These are phyloP conservation scores for Diversispora eburnea DNA, from an alignment of 192 early-diverging fungal species.

Conservation along the genomic window DNA sequence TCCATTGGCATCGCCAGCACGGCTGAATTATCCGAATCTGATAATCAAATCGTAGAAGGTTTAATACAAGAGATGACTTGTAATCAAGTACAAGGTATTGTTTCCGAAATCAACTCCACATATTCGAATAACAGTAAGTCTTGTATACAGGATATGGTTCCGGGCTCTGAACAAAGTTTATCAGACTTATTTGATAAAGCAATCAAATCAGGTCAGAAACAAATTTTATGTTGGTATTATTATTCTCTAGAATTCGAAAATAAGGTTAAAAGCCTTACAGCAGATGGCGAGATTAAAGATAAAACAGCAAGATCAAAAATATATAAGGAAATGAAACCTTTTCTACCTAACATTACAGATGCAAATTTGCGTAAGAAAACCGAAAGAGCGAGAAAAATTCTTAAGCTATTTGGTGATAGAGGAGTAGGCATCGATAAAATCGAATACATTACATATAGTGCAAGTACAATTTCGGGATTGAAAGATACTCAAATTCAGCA, in stretches of 20 bases:
- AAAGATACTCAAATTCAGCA: conserved; percentile 1
- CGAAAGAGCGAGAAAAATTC: not conserved
- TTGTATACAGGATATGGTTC: too few species aligned
- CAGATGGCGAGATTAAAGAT: not conserved
- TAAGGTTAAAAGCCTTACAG: not conserved
- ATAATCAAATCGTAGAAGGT: too few species aligned
- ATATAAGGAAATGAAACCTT: conserved; percentile 9
- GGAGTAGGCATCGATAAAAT: not conserved
- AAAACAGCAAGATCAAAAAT: conserved; percentile 3
- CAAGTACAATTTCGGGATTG: not conserved
- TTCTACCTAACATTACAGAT: not conserved
- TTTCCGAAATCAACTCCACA: too few species aligned
- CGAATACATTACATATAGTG: not conserved
- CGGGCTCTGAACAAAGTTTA: too few species aligned
- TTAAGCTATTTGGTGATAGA: not conserved
- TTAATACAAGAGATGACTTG: too few species aligned
- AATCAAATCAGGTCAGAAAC: not conserved
- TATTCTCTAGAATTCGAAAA: conserved; percentile 12
- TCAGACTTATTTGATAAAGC: not conserved
- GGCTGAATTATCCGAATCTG: too few species aligned
- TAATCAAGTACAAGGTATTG: too few species aligned
- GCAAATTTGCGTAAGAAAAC: conserved; percentile 1
- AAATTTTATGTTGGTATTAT: not conserved
- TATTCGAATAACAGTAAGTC: too few species aligned
- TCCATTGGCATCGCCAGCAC: too few species aligned